These are phyloP conservation scores for Pueraria montana DNA, from an alignment of 306 rosid species.

Conservation along the genomic window DNA sequence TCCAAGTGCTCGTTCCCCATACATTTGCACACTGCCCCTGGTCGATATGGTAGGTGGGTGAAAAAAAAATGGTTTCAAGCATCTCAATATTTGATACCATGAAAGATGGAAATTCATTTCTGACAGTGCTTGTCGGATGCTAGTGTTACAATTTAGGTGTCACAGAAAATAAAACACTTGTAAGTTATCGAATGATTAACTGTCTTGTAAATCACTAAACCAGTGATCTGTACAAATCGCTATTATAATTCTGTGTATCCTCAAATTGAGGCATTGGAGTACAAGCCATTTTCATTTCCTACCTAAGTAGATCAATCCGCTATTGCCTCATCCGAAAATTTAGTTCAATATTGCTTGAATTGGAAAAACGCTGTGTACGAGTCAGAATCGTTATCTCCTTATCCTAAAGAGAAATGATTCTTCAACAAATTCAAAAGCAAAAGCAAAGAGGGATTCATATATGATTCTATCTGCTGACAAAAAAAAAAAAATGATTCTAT, in stretches of 20 bases:
- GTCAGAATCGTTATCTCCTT: conserved; percentile 28
- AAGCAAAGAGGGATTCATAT: neutral
- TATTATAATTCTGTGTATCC: neutral
- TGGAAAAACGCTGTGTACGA: neutral
- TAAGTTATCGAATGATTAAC: neutral
- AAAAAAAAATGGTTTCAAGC: conserved; percentile 23
- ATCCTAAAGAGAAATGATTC: conserved; percentile 15
- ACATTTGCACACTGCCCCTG: neutral
- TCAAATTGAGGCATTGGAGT: neutral
- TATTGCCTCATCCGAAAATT: neutral
- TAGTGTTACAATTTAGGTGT: conserved; percentile 16
- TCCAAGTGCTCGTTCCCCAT: neutral
- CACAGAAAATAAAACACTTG: neutral
- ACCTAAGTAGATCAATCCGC: neutral
- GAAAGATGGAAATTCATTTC: neutral
- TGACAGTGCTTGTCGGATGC: neutral
- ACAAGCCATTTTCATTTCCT: neutral
- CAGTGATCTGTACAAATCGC: neutral
- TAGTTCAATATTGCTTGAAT: conserved; percentile 39
- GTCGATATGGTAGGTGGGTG: neutral
- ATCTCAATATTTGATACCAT: conserved; percentile 38
- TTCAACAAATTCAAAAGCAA: conserved; percentile 33
- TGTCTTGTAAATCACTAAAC: neutral
- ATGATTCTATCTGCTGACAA: conserved; percentile 7
- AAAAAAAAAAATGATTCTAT: conserved; percentile 4